phyloP scores from a whole-genome alignment of 2,329 filamentous ascomycete species.

The Ascochyta viciae-villosae region DNA sequence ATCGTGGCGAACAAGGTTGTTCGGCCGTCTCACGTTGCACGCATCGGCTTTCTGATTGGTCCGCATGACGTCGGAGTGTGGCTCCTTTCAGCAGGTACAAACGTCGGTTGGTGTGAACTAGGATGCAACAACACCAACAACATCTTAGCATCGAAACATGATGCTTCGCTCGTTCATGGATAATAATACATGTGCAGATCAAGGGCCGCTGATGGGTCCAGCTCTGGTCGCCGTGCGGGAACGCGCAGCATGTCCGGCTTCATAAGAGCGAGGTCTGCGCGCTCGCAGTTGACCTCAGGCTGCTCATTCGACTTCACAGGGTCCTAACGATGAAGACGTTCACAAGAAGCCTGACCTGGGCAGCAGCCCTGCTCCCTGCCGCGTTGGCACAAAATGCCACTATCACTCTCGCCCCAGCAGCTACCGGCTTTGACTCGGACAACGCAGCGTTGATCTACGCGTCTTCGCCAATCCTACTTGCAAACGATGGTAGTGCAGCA shows the following conservation, averaged over 20 bases:
- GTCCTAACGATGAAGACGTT: conserved; percentile 1
- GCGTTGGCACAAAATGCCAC: conserved; percentile 26
- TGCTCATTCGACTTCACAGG: neutral
- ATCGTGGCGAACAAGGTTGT: conserved; percentile 10
- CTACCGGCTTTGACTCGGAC: conserved; percentile 37
- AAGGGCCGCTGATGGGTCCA: neutral
- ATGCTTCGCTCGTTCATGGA: conserved; percentile 1
- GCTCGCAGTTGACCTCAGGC: neutral
- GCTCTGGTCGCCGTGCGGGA: neutral
- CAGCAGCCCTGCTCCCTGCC: conserved; percentile 1
- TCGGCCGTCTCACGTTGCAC: conserved; percentile 29
- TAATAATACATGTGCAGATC: conserved; percentile 2
- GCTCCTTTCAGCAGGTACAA: conserved; percentile 22
- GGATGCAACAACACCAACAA: neutral
- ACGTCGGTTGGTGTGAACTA: conserved; percentile 2
- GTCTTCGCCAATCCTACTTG: conserved; percentile 26
- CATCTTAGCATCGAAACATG: conserved; percentile 7
- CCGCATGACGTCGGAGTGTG: neutral
- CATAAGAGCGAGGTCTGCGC: neutral
- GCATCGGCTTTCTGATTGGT: conserved; percentile 22
- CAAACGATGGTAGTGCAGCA: conserved; percentile 40
- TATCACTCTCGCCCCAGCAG: conserved; percentile 30
- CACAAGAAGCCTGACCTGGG: conserved; percentile 13
- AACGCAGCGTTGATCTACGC: conserved; percentile 39
- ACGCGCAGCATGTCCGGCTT: neutral